A percentile compares a stretch with the other conserved stretches of the same genome.
phyloP scores from a whole-genome alignment of 1,284 basidiomycete genomes.

The Athelia psychrophila region DNA sequence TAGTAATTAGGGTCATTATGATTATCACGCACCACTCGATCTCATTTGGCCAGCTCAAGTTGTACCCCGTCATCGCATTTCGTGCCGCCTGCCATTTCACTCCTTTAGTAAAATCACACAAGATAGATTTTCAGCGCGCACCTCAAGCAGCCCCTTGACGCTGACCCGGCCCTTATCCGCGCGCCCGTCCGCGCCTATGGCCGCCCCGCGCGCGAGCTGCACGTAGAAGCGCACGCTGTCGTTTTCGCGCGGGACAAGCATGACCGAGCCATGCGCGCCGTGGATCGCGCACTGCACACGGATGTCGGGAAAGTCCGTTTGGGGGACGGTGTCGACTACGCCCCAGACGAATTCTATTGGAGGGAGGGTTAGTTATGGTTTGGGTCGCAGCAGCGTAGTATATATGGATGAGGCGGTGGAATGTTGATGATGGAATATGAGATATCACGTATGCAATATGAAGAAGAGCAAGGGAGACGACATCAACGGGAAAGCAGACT shows the following conservation, averaged over 20 bases:
- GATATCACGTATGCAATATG: no score
- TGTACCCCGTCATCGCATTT: slow-evolving; percentile 68
- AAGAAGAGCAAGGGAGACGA: background rate
- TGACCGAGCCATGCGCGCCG: slow-evolving; percentile 58
- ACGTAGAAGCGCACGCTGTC: slow-evolving; percentile 76
- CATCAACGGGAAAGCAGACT: background rate
- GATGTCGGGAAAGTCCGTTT: slow-evolving; percentile 82
- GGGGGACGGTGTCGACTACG: slow-evolving; percentile 67
- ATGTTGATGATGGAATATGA: no score
- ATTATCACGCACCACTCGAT: slow-evolving; percentile 75
- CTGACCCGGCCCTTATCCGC: slow-evolving; percentile 61
- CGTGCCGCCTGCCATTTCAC: slow-evolving; percentile 51
- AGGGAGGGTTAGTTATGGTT: background rate
- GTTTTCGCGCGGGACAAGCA: slow-evolving; percentile 77
- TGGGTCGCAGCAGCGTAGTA: no score
- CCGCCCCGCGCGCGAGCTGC: slow-evolving; percentile 56
- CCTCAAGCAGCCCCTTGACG: slow-evolving; percentile 61
- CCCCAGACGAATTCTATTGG: slow-evolving; percentile 71
- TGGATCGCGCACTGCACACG: slow-evolving; percentile 64
- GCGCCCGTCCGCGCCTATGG: slow-evolving; percentile 49
- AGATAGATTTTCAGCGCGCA: slow-evolving; percentile 22
- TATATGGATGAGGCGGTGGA: no score
- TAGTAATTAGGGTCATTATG: no score
- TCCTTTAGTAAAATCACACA: background rate
- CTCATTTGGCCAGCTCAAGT: slow-evolving; percentile 49